Base-by-base conservation (phyloP, 2,329 filamentous ascomycete genomes). In the Fusarium heterosporum region DNA sequence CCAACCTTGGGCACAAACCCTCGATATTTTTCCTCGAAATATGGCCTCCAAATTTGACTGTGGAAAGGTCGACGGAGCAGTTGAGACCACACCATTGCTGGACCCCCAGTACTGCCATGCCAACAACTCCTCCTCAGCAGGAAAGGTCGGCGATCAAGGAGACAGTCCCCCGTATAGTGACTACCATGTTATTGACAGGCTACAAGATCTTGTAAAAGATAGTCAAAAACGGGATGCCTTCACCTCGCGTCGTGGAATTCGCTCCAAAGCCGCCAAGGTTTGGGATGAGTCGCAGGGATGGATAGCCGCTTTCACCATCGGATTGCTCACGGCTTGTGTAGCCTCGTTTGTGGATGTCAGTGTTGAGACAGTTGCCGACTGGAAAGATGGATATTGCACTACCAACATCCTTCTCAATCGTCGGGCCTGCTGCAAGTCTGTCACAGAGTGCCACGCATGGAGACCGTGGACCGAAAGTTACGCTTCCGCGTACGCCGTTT, bases 181-280 rank as follows among this genome's bases (percentile, higher is more conserved):
- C 64, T 89, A 89, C 66, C 85, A 83, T 9, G 87, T 85, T 2
- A 88, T 88, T 57, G 86, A 89, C 73, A 89, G 85, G 85, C 78
- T 89, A 11, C 86, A 87, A 72, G 85, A 87, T 68, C 73, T 89
- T 55, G 83, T 87, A 2, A 49, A 61, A 10, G 48, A 61, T 16
- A 38, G 36, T 13, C 29, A 40, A 8, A 38, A 16, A 2, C 17
- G n/a, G 5, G 25, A 47, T 1, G 22, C 6, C 8, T 38, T 25
- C 4, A 16, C 1, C 7, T 11, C 30, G 0, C 63, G 45, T 5
- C 46, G 25, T 3, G 29, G 59, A 0, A 55, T 64, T 13, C 59
- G 59, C 4, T 47, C 25, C 10, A 49, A 34, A 2, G 5, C 53
- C 2, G 5, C 41, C 10, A 39, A 49, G 3, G 4, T 55, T 7